These are phyloP conservation scores for Daldinia eschscholtzii DNA, from an alignment of 2,329 filamentous ascomycete species.

Conservation along the genomic window DNA sequence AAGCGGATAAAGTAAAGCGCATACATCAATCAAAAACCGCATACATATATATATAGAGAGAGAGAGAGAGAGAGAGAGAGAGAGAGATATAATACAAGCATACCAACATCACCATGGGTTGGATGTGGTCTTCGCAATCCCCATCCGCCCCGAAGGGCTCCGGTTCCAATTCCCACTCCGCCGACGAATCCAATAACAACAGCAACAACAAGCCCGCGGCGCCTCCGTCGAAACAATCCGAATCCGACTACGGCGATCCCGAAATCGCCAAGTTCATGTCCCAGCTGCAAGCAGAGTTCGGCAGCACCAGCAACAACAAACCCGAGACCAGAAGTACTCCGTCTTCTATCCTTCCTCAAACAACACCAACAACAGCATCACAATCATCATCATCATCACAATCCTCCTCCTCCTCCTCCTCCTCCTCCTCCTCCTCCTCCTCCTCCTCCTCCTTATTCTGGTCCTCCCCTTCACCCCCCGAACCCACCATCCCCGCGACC, in stretches of 20 bases:
- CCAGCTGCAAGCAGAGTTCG: conserved; percentile 50
- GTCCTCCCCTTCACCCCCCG: conserved; percentile 20
- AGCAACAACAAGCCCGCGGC: conserved; percentile 36
- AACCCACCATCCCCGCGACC: conserved; percentile 16
- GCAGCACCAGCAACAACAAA: conserved; percentile 28
- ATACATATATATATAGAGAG: neutral
- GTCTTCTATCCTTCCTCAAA: conserved; percentile 2
- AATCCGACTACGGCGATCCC: conserved; percentile 56
- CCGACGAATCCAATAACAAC: conserved; percentile 41
- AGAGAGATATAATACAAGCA: conserved; percentile 3
- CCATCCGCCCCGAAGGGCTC: conserved; percentile 45
- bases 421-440: conserved; percentile 40
- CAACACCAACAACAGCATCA: neutral
- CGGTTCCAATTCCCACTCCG: conserved; percentile 22
- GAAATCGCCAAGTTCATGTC: conserved; percentile 68
- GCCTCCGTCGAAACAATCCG: conserved; percentile 32
- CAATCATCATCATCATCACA: conserved; percentile 36
- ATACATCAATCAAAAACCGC: neutral
- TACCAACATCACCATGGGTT: conserved; percentile 65
- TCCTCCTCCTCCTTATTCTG: conserved; percentile 8
- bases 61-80: neutral
- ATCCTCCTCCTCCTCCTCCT: conserved; percentile 39
- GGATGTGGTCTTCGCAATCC: conserved; percentile 68
- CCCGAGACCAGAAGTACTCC: conserved; percentile 16
- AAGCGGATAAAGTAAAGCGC: conserved; percentile 5